Evolutionary conservation across 495 filamentous ascomycete genomes (phyloP).

Genomic region (Aspergillus homomorphus): DNA sequence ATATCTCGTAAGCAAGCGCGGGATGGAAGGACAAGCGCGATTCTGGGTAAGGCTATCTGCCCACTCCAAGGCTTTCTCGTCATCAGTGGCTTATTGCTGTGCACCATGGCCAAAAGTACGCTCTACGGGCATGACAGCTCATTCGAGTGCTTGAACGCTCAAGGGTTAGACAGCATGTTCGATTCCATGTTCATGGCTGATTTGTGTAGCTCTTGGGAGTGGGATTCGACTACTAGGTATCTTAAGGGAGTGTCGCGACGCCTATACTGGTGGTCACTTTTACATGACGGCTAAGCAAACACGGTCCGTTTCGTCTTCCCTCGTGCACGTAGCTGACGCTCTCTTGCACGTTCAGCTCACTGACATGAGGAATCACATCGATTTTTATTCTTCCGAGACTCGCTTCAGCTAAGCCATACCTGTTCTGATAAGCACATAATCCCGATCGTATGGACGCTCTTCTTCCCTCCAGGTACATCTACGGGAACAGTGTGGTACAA

Average conservation of each 20-base stretch:
- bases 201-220: neutral
- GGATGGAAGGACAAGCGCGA: no score
- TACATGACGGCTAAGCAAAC: neutral
- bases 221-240: neutral
- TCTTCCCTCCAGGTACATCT: neutral
- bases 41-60: neutral
- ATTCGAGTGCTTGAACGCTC: neutral
- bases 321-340: neutral
- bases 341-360: neutral
- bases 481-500: neutral
- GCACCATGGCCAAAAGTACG: neutral
- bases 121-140: neutral
- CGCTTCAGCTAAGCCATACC: neutral
- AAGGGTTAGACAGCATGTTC: neutral
- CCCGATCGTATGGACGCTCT: neutral
- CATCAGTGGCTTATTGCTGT: neutral
- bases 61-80: neutral
- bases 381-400: neutral
- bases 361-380: neutral
- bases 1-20: neutral
- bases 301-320: no score
- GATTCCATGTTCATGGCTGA: neutral
- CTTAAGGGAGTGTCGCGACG: neutral
- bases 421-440: neutral
- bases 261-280: neutral